Base-by-base conservation (phyloP, 2,329 filamentous ascomycete genomes). In the Coleophoma crateriformis region DNA sequence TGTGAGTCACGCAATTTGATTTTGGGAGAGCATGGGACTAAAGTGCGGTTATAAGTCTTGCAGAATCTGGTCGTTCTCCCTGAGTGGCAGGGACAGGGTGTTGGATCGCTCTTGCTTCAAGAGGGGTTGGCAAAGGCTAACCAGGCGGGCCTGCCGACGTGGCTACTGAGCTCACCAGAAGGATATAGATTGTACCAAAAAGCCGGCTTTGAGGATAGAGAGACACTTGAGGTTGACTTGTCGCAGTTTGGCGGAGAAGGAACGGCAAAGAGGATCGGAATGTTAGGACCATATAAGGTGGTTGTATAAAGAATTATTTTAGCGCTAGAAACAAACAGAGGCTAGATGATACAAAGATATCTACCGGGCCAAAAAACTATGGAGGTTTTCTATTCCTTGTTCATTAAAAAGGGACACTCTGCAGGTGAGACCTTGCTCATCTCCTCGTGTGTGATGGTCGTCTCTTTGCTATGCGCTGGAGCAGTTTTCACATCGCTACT, bases 321-420 rank as follows among this genome's bases (percentile, higher is more conserved):
- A 20, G 15, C 12, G 32, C 15, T 27, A 43, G 20, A 44, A 32
- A 15, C 11, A 43, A 20, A 5, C 19, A 3, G 3, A 14, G 22
- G 40, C 13, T 19, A 27, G 3, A 27, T 7, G 6, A 27, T 27
- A 27, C 5, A 4, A 27, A 27, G 8, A 27, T 27, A 27, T 27
- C 27, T 27, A 27, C 6, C 27, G 4, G 10, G 19, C 20, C 10
- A 44, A 7, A 14, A 33, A 13, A 4, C 15, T 7, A 38, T 7
- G 2, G 4, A 6, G 7, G 3, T n/a, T 17, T 27, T 15, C 51
- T 33, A 54, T 37, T 54, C 52, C 33, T 46, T 50, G 41, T 54
- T 54, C 49, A 45, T 47, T 14, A 54, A 35, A 39, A 51, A 52
- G 13, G 52, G 52, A 47, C 52, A 52, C 17, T 52, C 52, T 19